Evolutionary conservation across 2,329 filamentous ascomycete genomes (phyloP), one percentile per base, ranked within the genome.

Genomic region (Sporothrix schenckii): DNA sequence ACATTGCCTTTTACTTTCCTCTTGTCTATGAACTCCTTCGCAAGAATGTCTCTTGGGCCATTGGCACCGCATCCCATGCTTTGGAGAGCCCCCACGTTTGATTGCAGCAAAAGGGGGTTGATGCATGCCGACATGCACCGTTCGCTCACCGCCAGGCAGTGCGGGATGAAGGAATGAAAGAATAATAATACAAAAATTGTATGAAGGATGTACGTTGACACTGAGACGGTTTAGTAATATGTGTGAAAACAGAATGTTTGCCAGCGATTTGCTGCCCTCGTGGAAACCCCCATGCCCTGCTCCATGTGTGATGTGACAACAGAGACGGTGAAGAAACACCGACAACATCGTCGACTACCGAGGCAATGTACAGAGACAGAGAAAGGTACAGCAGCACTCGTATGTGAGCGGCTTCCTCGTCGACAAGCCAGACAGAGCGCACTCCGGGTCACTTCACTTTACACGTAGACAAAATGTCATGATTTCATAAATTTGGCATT

Each of bases 401-500:
- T 34, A 34, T 34, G 34, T 7, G 34, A 34, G 4, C 4, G 34
- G 34, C 34, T 34, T 34, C 34, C 7, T 34, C 34, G 34, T 34
- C 4, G 34, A 34, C 34, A 34, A 9, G 34, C 34, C 34, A 34
- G 6, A 34, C 7, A 34, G 34, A 1, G 34, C 34, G 34, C 34
- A 34, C 34, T 34, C 34, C 7, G 5, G 7, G 7, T 9, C 34
- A 34, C 34, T 19, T 49, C 44, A 49, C 44, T 16, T 49, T 49
- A n/a, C 5, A 47, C 24, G 4, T 47, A 24, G n/a, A 24, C 11
- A 7, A 44, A 24, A 9, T 7, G 5, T 34, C 30, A 50, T 66
- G 47, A 52, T 68, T 68, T 58, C 52, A 68, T 30, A 49, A 68
- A 69, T 69, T 69, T 69, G 53, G 53, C 30, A 65, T 69, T 69